Base-by-base conservation (phyloP, 495 filamentous ascomycete genomes). In the Penicillium paradoxum region DNA sequence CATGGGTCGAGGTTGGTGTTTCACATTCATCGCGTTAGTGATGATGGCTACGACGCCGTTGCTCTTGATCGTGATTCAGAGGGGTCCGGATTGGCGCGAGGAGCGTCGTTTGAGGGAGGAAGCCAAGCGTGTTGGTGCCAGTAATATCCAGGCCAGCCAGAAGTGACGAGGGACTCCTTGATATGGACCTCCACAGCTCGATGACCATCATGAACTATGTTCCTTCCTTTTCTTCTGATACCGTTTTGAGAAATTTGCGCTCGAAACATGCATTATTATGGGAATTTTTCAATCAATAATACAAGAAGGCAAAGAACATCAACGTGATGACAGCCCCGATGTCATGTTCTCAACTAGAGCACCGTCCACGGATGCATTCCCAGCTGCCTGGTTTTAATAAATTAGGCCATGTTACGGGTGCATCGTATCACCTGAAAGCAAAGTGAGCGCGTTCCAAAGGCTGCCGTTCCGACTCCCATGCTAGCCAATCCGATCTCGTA, bases 401-500 rank as follows among this genome's bases (percentile, higher is more conserved):
- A 15, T 18, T 15, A 24, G 13, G 4, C 33, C 14, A 9, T 30
- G 32, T 6, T 53, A 40, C 22, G 39, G 19, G 37, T 30, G 17
- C 14, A 21, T 27, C 21, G 4, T 11, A 63, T 74, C 62, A 75
- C 19, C 65, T 63, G 49, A 77, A 72, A 41, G 73, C 67, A 67
- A 77, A 78, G 56, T 70, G 67, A 14, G 88, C 87, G 51, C 77
- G 73, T 67, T 96, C 91, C 54, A 92, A 50, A 11, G 88, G 83
- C 56, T 86, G 79, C 59, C 91, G 80, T 64, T 86, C 84, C 17
- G 78, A 83, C 68, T 97, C 91, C 92, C 92, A 97, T 21, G 91
- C 91, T 55, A 97, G 74, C 91, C 91, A 97, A 67, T 97, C 91
- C 50, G 88, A 93, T 64, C 90, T 83, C 53, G 92, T 96, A 51